These are phyloP conservation scores for Hypericum perforatum DNA, from an alignment of 345 rosid genomes.

Conservation along the genomic window DNA sequence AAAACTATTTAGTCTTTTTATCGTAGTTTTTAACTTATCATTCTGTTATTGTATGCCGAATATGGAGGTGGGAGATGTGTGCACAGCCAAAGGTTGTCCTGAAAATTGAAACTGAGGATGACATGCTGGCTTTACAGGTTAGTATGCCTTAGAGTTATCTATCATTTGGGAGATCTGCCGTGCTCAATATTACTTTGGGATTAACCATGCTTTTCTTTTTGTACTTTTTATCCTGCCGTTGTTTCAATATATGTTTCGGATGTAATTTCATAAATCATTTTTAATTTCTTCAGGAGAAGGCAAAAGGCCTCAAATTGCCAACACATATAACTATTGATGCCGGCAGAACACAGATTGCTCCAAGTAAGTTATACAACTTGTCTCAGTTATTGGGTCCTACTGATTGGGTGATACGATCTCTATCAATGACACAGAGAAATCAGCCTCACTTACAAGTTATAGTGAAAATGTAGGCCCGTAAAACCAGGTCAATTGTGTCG, in stretches of 20 bases:
- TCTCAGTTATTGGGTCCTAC: not conserved
- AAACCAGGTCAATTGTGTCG: too few species aligned
- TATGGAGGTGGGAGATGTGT: not conserved
- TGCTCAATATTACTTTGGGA: not conserved
- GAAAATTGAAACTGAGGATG: not conserved
- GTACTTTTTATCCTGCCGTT: too few species aligned
- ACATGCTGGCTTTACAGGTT: not conserved
- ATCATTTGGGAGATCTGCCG: not conserved
- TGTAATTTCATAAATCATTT: not conserved
- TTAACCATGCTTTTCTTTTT: too few species aligned
- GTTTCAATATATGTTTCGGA: not conserved
- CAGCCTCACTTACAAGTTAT: too few species aligned
- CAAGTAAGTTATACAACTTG: slow-evolving; percentile 55
- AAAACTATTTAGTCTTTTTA: not conserved
- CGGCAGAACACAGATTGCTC: slow-evolving; percentile 97
- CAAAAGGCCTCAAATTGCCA: slow-evolving; percentile 74
- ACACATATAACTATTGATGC: slow-evolving; percentile 97
- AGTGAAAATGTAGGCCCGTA: too few species aligned
- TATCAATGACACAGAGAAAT: too few species aligned
- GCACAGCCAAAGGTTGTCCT: slow-evolving; percentile 1
- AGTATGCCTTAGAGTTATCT: not conserved
- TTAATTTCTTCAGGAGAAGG: slow-evolving; percentile 59
- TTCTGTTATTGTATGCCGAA: not conserved
- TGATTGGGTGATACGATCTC: too few species aligned
- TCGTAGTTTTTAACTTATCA: not conserved